Evolutionary conservation across 1,139 yeast species (phyloP), one percentile per base, ranked within the genome.

Genomic region (Blastobotrys elegans): DNA sequence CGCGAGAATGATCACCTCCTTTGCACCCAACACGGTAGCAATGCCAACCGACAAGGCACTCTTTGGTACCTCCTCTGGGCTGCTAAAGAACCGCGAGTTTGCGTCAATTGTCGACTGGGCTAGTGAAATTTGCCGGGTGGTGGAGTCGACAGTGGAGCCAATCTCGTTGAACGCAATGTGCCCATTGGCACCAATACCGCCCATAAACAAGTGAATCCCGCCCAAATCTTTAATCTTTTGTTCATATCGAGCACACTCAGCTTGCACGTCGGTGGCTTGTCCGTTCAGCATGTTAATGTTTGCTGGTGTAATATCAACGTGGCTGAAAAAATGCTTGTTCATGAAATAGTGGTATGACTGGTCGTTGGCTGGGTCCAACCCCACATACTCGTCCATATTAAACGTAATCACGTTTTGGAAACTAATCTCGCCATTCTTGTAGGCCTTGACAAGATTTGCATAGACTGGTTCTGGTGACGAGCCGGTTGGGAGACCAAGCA

Each of bases 141-240:
- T 62, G 6, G 79, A 73, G 50, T 66, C 61, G 51, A 79, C 68
- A 2, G 71, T 43, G 6, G 81, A 76, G 10, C 84, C 84, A 17
- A 76, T 71, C 62, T 79, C 84, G 61, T 79, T 79, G 60, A 79
- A 79, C 1, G 84, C 84, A 60, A 79, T 70, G 60, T 79, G 84
- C 31, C 84, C 84, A 59, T 80, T 81, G 20, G 82, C 79, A 2
- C 84, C 84, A 58, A 79, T 68, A 1, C 84, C 84, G 11, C 84
- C 84, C 61, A 79, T 62, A 57, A 79, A 79, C 50, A 79, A 67
- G 56, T 80, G 71, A 53, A 79, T 77, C 44, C 76, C 73, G 11
- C 82, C 83, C 55, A 68, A 72, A 38, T 62, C 58, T 54, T 70
- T 70, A 60, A 79, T 79, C 55, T 74, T 71, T 27, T 63, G 68